These are phyloP conservation scores for Malus hybrid DNA, from an alignment of 331 rosid species.

Conservation along the genomic window DNA sequence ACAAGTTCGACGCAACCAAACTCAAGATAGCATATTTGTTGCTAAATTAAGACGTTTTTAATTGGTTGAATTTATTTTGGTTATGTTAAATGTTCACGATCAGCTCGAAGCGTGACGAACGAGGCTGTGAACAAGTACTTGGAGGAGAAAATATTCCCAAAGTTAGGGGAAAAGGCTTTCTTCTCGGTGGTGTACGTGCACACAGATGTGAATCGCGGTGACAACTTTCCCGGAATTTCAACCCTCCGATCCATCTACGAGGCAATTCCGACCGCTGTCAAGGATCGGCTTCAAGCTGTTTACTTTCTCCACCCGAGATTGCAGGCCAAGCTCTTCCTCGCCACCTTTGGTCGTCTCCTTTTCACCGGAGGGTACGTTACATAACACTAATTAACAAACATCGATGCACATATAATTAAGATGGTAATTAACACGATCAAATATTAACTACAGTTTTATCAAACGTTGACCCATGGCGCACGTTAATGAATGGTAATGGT, in stretches of 20 bases:
- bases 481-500: background rate
- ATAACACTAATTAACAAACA: background rate
- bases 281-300: conserved; percentile 21
- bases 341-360: conserved; percentile 38
- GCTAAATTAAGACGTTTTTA: background rate
- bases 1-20: too few species aligned
- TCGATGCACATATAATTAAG: background rate
- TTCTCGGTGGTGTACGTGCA: conserved; percentile 40
- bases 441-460: background rate
- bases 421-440: background rate
- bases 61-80: background rate
- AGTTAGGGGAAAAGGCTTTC: conserved; percentile 25
- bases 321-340: conserved; percentile 32
- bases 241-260: conserved; percentile 30
- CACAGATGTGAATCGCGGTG: conserved; percentile 27
- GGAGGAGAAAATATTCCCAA: conserved; percentile 19
- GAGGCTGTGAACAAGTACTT: conserved; percentile 30
- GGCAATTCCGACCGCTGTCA: conserved; percentile 22
- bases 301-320: conserved; percentile 38
- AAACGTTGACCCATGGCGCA: background rate
- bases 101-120: conserved; percentile 27
- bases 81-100: background rate
- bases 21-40: too few species aligned
- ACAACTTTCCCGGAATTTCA: conserved; percentile 34
- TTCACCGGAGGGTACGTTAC: conserved; percentile 26